Conservation (phyloP, 148 eudicot species). For the Rheum nobile region DNA sequence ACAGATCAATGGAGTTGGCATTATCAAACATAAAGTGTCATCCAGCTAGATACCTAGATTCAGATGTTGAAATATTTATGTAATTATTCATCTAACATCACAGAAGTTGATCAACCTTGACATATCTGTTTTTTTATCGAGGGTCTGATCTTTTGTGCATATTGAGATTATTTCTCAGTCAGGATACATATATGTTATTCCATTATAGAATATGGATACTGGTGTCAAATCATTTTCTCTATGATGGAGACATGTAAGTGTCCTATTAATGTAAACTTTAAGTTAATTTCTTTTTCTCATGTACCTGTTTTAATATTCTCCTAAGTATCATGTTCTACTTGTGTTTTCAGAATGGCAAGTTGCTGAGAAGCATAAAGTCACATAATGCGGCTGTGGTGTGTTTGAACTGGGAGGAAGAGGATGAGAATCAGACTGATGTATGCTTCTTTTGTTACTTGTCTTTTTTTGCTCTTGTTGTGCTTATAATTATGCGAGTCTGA, state of each 20-base stretch:
- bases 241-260: background rate
- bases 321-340: background rate
- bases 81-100: background rate
- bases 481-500: background rate
- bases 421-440: slow-evolving; percentile 36
- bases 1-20: background rate
- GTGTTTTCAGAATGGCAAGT: slow-evolving; percentile 68
- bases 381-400: slow-evolving; percentile 70
- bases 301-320: background rate
- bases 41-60: background rate
- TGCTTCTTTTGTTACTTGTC: slow-evolving; percentile 8
- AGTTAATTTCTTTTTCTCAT: background rate
- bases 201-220: background rate
- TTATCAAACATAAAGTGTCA: background rate
- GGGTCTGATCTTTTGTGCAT: background rate
- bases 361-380: slow-evolving; percentile 64
- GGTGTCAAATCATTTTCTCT: background rate
- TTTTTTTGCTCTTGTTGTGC: background rate
- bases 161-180: background rate
- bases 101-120: background rate
- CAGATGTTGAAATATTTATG: background rate
- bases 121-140: background rate
- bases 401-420: slow-evolving; percentile 83
- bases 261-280: background rate
- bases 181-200: background rate